phyloP scores from a whole-genome alignment of 257 asterid species.

The Penstemon newberryi region DNA sequence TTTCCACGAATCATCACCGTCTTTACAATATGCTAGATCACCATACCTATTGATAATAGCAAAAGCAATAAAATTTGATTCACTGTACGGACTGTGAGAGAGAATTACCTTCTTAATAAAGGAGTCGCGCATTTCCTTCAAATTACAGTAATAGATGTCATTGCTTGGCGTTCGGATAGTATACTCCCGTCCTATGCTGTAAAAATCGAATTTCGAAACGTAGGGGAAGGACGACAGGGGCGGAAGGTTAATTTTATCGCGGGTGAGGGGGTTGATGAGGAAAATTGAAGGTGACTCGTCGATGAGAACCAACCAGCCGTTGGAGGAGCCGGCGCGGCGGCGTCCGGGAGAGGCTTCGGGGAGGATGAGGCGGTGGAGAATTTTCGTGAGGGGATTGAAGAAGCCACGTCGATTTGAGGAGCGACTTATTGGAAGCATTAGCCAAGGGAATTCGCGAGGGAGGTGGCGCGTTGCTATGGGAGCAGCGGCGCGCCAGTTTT shows the following conservation, averaged over 20 bases:
- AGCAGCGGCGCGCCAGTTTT: constrained; percentile 55
- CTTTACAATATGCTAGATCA: constrained; percentile 58
- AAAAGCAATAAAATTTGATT: constrained; percentile 45
- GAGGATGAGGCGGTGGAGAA: constrained; percentile 47
- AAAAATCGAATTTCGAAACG: constrained; percentile 52
- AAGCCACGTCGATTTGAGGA: constrained; percentile 50
- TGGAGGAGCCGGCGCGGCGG: constrained; percentile 80
- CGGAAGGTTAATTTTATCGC: constrained; percentile 56
- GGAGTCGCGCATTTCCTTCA: constrained; percentile 68
- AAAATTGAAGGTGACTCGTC: constrained; percentile 69
- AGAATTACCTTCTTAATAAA: constrained; percentile 64
- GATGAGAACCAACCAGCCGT: constrained; percentile 66
- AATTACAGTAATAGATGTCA: constrained; percentile 30
- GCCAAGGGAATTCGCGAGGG: constrained; percentile 85
- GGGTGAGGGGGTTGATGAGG: constrained; percentile 73
- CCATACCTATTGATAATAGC: constrained; percentile 50
- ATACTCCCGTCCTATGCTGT: constrained; percentile 65
- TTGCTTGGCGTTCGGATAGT: constrained; percentile 41
- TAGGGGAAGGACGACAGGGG: constrained; percentile 58
- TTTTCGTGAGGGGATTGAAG: constrained; percentile 43
- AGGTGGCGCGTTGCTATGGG: constrained; percentile 45
- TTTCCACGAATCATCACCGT: constrained; percentile 51
- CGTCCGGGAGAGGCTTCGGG: constrained; percentile 61
- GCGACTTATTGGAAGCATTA: constrained; percentile 65
- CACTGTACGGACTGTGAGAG: constrained; percentile 48